Evolutionary conservation across 805 yeast species (phyloP), one percentile per base, ranked within the genome.

Genomic region (Nakazawaea wyomingensis): DNA sequence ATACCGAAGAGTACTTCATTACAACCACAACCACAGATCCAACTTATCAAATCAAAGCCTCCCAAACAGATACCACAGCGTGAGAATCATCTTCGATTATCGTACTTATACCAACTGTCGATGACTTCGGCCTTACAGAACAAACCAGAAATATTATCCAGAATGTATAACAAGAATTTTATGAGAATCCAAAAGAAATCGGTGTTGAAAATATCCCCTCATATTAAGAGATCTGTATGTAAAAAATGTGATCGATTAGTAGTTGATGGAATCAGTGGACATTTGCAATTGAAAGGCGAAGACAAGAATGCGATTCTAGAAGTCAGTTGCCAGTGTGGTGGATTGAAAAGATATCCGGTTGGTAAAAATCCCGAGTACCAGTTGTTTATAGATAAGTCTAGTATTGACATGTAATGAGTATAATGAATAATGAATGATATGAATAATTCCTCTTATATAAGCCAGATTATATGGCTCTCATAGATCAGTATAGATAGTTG

Each of bases 141-240:
- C 35, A n/a, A 51, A 61, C 48, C 39, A 17, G 64, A 60, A 20
- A 61, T 68, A 0, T 58, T 87, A n/a, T 71, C 86, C 0, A 62
- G 87, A 39, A 65, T 69, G 42, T 79, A 79, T 53, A 61, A 74
- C 17, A 66, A 74, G 39, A 75, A 74, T 30, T 61, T 83, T 61
- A 80, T 74, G 43, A 52, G 75, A 7, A 82, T 85, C 7, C 73
- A 86, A 7, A 81, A 82, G 55, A 83, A 81, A 53, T 74, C 80
- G 2, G 90, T 85, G 14, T 56, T 81, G 17, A 74, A 82, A 48
- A 56, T 83, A 22, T 72, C 83, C 37, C 89, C 90, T 0, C 60
- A 62, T 28, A 49, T 87, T 9, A 88, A 88, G 59, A 67, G 95
- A 50, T 68, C 73, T 0, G 55, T 81, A 13, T 88, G 96, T 60